Evolutionary conservation across 768 basidiomycete species (phyloP), one percentile per base, ranked within the genome.

Genomic region (Termitomyces eurrhizus): DNA sequence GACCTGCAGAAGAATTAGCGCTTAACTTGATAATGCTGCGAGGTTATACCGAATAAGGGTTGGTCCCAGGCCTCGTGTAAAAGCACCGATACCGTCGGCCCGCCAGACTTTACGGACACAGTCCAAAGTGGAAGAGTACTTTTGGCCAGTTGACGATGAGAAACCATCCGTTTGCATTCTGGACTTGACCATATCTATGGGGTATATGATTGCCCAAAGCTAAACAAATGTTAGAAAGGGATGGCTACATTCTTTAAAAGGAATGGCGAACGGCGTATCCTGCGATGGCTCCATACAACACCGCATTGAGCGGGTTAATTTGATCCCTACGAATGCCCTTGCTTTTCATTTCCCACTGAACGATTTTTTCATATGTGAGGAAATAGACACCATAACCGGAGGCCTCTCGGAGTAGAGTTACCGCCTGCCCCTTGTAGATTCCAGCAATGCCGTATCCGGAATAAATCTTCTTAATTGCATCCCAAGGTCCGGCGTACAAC

Each of bases 121-220:
- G 68, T 97, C 88, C 37, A 93, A 68, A 14, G 92, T 86, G 16
- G 90, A 90, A 35, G 79, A 80, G 73, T 97, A 98, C 69, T 92
- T 92, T 66, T 88, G 88, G 33, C 89, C 88, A 46, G 86, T 87
- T 16, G 86, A 77, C 3, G 85, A 74, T 12, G 84, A 80, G 72
- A 95, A 94, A 0, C 88, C 91, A 69, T 98, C 96, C 0, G 95
- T 97, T 75, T 98, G 96, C 81, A 98, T 90, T 56, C 94, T 86
- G 32, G 93, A 93, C 71, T 98, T 98, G 69, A 98, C 86, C 83
- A 97, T 92, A 74, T 97, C 95, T 73, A 95, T 89, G 16, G 94
- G 95, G 78, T 96, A 96, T 77, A 94, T 95, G 11, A 93, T 78
- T n/a, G 84, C 88, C 92, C 92, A 94, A 33, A 94, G 79, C 91